Percentiles rank a stretch among this genome's conserved stretches.
phyloP scores from a whole-genome alignment of 2,329 filamentous ascomycete species.

The Diaporthe citriasiana region DNA sequence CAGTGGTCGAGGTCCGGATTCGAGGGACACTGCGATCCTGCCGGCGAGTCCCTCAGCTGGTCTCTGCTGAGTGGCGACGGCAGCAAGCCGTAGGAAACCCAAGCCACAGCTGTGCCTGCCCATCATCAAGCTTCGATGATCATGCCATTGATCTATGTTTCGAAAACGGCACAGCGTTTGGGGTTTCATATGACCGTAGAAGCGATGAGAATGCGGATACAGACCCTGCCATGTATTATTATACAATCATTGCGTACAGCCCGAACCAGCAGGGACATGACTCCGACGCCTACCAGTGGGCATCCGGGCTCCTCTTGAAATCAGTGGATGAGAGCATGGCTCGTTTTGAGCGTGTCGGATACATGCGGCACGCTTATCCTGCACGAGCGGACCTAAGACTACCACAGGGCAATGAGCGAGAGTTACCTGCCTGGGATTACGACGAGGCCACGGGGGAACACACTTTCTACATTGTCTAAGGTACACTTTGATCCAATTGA shows the following conservation, averaged over 20 bases:
- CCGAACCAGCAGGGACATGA: rapidly evolving
- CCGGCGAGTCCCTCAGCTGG: neutral
- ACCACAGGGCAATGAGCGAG: neutral
- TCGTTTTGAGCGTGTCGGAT: neutral
- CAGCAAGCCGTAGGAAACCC: neutral
- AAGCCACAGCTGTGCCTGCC: neutral
- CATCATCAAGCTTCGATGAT: neutral
- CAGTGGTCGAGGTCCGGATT: neutral
- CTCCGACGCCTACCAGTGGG: rapidly evolving
- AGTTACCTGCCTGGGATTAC: neutral
- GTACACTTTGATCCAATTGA: neutral
- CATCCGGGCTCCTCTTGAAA: neutral
- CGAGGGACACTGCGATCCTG: neutral
- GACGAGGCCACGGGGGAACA: neutral
- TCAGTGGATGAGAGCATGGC: neutral
- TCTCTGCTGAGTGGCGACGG: neutral
- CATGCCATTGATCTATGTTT: neutral
- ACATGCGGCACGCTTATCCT: neutral
- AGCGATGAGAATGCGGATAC: neutral
- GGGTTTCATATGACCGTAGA: rapidly evolving
- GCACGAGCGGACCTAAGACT: neutral
- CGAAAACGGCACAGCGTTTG: neutral
- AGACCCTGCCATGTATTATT: neutral
- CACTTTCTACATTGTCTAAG: neutral
- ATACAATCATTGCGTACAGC: neutral